phyloP scores from a whole-genome alignment of 768 basidiomycete species.

The Leucocoprinus leucothites region DNA sequence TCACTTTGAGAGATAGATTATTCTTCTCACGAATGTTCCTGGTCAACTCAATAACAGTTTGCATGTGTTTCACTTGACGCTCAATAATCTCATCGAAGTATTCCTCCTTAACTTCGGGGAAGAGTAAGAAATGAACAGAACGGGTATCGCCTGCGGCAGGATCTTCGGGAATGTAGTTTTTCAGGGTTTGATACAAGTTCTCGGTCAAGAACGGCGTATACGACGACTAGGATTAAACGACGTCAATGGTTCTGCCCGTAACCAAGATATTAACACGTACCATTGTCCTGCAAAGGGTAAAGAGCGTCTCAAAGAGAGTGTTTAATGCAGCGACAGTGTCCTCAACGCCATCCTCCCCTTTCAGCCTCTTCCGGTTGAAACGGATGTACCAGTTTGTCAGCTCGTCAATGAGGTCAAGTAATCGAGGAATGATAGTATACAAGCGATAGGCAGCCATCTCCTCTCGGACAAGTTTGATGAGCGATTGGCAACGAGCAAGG shows the following conservation, averaged over 20 bases:
- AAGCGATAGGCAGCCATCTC: slow-evolving; percentile 98
- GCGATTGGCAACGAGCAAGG: slow-evolving; percentile 94
- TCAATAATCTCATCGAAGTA: slow-evolving; percentile 95
- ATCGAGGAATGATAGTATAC: slow-evolving; percentile 95
- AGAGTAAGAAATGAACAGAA: slow-evolving; percentile 92
- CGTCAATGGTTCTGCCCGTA: background rate
- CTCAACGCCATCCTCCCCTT: slow-evolving; percentile 89
- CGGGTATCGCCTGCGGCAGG: slow-evolving; percentile 72
- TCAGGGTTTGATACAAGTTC: slow-evolving; percentile 90
- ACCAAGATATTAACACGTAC: slow-evolving; percentile 35
- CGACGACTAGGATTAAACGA: slow-evolving; percentile 62
- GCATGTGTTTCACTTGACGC: slow-evolving; percentile 92
- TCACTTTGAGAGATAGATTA: slow-evolving; percentile 85
- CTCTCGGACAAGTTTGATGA: slow-evolving; percentile 85
- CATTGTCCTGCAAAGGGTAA: slow-evolving; percentile 95
- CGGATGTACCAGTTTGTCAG: slow-evolving; percentile 99
- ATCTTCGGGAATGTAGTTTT: slow-evolving; percentile 79
- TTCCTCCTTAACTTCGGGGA: slow-evolving; percentile 91
- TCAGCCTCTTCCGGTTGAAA: slow-evolving; percentile 93
- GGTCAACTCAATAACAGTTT: slow-evolving; percentile 89
- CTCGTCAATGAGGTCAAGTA: slow-evolving; percentile 91
- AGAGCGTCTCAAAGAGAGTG: slow-evolving; percentile 92
- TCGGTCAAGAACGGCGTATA: slow-evolving; percentile 99
- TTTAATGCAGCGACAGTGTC: slow-evolving; percentile 89
- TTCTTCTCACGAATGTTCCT: slow-evolving; percentile 86